Evolutionary conservation across 2,329 filamentous ascomycete genomes (phyloP), one percentile per base, ranked within the genome.

Genomic region (Penicillium sp.): DNA sequence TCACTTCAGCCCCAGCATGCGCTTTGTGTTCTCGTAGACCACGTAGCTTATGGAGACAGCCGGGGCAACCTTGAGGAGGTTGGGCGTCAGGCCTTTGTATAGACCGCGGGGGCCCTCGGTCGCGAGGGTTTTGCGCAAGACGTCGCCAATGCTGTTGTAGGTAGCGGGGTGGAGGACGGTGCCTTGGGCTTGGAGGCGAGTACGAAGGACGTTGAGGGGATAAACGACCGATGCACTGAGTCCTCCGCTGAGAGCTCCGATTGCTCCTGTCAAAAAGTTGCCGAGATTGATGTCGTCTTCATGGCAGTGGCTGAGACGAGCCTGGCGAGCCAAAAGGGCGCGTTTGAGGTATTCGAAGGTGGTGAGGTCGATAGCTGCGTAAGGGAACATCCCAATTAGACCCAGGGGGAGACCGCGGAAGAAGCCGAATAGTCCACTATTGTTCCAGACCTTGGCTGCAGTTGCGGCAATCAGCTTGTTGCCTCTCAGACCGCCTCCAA

Each of bases 401-500:
- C 94, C 94, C 83, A 97, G 94, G 0, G 91, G 92, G 31, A 99
- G 81, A 38, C 94, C 94, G 49, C 93, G 90, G 72, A 97, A 99
- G 58, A 91, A 93, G 6, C 89, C 81, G 29, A 83, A 79, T 26
- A 92, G 61, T 21, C 90, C 90, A 53, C 89, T 88, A 53, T 85
- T 83, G 38, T 80, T 81, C 79, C 86, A 90, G 87, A 99, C 96
- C 70, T 91, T 95, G 69, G 83, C 81, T 2, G 89, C 89, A 0
- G 93, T 97, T 45, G 88, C 85, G 26, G 85, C 75, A 57, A 99
- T 89, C 29, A 99, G 83, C 8, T 84, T 84, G 61, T 92, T 93
- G 46, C 94, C 94, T 56, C 83, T 88, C 7, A 89, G 80, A 21
- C 94, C 94, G 33, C 89, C 92, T 64, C 88, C 81, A 10, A 97